These are phyloP conservation scores for Triticum dicoccoides DNA, from an alignment of 176 grass and related monocot species.

Conservation along the genomic window DNA sequence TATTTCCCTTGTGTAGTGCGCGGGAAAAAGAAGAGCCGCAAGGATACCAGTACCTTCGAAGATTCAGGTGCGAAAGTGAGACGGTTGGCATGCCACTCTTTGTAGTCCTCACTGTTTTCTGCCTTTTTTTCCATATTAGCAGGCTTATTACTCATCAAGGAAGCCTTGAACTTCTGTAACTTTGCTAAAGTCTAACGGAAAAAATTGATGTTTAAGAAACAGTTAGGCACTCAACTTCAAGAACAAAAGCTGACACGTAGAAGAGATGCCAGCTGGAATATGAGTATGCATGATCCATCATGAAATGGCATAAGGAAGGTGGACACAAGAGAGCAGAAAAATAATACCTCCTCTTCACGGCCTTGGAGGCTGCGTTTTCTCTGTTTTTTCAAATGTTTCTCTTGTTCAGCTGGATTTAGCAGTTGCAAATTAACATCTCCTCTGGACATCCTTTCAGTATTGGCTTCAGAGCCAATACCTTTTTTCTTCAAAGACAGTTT, in stretches of 20 bases:
- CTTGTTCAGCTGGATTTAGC: conserved; percentile 85
- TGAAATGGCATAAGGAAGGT: not conserved
- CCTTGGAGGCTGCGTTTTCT: conserved; percentile 75
- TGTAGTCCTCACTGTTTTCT: conserved; percentile 45
- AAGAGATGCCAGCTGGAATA: not conserved
- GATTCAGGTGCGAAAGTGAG: conserved; percentile 62
- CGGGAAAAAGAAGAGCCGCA: not conserved
- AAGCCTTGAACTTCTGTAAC: conserved; percentile 73
- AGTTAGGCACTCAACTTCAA: conserved; percentile 8
- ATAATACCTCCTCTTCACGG: conserved; percentile 75
- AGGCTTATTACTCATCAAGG: conserved; percentile 48
- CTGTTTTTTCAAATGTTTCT: conserved; percentile 86
- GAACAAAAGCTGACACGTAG: not conserved
- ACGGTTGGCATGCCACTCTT: conserved; percentile 61
- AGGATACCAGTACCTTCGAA: conserved; percentile 48
- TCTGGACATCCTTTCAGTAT: conserved; percentile 61
- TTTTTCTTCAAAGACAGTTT: conserved; percentile 96
- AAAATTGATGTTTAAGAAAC: conserved; percentile 16
- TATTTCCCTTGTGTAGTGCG: not conserved
- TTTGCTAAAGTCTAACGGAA: conserved; percentile 72
- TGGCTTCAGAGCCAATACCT: conserved; percentile 87
- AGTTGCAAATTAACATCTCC: conserved; percentile 82
- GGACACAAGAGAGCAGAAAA: not conserved
- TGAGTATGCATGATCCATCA: conserved; percentile 30
- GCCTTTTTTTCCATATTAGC: conserved; percentile 41